These are phyloP conservation scores for Pulveroboletus sp. DNA, from an alignment of 768 basidiomycete species.

Conservation along the genomic window DNA sequence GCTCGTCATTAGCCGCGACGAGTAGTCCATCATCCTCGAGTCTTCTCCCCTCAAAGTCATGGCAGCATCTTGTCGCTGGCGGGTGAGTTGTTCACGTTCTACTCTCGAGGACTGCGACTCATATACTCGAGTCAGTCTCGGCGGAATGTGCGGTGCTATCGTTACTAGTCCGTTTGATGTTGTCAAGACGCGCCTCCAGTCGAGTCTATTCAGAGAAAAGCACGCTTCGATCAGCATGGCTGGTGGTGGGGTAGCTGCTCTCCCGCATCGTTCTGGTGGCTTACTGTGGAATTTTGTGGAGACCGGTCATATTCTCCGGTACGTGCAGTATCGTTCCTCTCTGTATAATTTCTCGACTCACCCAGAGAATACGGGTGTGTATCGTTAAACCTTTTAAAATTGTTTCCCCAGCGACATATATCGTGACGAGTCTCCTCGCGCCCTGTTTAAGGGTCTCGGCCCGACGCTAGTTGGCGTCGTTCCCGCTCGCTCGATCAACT, in stretches of 20 bases:
- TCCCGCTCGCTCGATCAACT: constrained; percentile 95
- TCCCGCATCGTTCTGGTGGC: constrained; percentile 39
- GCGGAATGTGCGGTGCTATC: constrained; percentile 96
- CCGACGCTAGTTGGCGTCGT: constrained; percentile 93
- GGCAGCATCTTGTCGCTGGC: constrained; percentile 81
- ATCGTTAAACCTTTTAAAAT: background rate
- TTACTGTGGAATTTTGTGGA: constrained; percentile 92
- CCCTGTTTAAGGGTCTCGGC: constrained; percentile 91
- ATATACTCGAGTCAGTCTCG: constrained; percentile 50
- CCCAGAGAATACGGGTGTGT: background rate
- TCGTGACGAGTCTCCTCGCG: constrained; percentile 78
- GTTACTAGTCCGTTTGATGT: constrained; percentile 98
- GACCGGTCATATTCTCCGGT: constrained; percentile 88
- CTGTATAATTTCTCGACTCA: background rate
- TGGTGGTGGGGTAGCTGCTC: constrained; percentile 29
- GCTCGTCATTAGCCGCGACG: background rate
- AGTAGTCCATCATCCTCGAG: constrained; percentile 31
- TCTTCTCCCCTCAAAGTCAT: constrained; percentile 67
- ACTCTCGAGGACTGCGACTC: background rate
- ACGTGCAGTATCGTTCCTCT: background rate
- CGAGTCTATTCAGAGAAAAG: constrained; percentile 66
- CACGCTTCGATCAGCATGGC: constrained; percentile 30
- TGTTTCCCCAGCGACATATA: constrained; percentile 66
- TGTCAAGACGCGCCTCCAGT: constrained; percentile 95
- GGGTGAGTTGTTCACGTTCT: constrained; percentile 50